A percentile compares a stretch with the other conserved stretches of the same genome.
Conservation (phyloP, 2,329 filamentous ascomycete species). For the Lachnellula subtilissima region DNA sequence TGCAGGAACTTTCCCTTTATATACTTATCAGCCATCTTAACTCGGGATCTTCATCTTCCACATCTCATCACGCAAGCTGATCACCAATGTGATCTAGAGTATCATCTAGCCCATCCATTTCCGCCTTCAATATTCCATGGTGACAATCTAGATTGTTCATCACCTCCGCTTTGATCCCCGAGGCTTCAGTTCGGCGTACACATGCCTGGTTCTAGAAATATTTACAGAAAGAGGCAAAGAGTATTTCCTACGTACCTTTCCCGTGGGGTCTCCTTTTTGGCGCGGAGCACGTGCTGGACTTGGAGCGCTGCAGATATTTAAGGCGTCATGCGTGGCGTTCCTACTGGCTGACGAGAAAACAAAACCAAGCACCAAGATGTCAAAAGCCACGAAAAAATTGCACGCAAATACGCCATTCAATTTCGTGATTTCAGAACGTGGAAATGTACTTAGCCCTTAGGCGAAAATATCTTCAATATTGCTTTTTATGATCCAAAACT, state of each 20-base stretch:
- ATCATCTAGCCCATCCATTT: neutral
- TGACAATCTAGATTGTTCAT: neutral
- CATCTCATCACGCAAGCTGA: neutral
- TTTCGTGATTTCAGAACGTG: slow-evolving; percentile 13
- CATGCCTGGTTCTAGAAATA: neutral
- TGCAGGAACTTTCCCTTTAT: neutral
- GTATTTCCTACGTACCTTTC: neutral
- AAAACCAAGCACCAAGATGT: neutral
- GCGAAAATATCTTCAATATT: slow-evolving; percentile 3
- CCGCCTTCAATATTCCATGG: neutral
- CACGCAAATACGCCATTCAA: slow-evolving; percentile 13
- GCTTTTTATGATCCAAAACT: slow-evolving; percentile 7
- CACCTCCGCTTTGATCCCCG: neutral
- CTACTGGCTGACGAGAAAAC: neutral
- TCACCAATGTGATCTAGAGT: neutral
- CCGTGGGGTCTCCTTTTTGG: neutral
- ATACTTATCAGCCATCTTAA: neutral
- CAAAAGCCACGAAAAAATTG: neutral
- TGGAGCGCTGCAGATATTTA: neutral
- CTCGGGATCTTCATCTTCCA: neutral
- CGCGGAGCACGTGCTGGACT: slow-evolving; percentile 1
- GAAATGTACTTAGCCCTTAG: neutral
- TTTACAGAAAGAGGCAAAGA: neutral
- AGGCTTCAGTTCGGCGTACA: neutral
- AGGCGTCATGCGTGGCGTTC: neutral